phyloP scores from a whole-genome alignment of 1,284 basidiomycete genomes.

The Pholiota adiposa region DNA sequence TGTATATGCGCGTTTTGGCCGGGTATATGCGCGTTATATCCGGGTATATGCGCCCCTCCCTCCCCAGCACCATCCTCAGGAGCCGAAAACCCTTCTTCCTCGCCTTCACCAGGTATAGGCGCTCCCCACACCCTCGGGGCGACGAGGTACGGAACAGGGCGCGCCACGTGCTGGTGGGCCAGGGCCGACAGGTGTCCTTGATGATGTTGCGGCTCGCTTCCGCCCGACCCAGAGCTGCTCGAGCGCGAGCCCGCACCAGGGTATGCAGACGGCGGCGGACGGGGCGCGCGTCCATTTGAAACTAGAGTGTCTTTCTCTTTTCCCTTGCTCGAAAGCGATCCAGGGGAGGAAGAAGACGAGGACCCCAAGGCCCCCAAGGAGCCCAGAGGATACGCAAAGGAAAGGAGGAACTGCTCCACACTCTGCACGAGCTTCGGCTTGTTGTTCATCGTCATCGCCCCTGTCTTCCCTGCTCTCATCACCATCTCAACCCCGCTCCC shows the following conservation, averaged over 20 bases:
- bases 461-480: no score
- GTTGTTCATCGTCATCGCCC: no score
- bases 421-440: slow-evolving; percentile 36
- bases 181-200: not conserved
- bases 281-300: not conserved
- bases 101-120: not conserved
- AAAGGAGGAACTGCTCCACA: slow-evolving; percentile 39
- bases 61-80: not conserved
- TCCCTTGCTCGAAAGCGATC: not conserved
- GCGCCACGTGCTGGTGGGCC: not conserved
- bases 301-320: not conserved
- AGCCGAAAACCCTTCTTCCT: not conserved
- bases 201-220: no score
- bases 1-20: no score
- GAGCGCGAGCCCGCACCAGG: not conserved
- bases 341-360: not conserved
- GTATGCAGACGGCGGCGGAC: slow-evolving; percentile 2
- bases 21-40: not conserved
- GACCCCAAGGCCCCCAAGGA: not conserved
- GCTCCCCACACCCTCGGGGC: slow-evolving; percentile 14
- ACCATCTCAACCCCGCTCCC: no score
- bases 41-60: not conserved
- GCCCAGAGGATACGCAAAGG: slow-evolving; percentile 33
- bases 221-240: not conserved
- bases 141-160: slow-evolving; percentile 17